Conservation (phyloP, 768 basidiomycete genomes). For the Rhodotorula kratochvilovae region DNA sequence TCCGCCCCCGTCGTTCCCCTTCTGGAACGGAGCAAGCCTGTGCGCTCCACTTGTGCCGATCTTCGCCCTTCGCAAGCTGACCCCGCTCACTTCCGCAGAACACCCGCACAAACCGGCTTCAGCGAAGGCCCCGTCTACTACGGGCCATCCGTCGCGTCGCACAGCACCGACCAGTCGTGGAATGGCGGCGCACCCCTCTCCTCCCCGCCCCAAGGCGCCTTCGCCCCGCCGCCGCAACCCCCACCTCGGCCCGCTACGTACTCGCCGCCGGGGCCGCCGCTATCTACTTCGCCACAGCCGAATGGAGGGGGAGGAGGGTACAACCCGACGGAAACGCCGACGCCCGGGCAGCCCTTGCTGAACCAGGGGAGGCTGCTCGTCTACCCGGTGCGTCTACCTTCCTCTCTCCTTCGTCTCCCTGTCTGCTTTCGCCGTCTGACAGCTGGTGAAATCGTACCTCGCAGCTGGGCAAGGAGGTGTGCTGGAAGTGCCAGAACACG, state of each 20-base stretch:
- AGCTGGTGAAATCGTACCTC: background rate
- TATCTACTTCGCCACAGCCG: background rate
- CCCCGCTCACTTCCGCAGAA: background rate
- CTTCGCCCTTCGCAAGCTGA: background rate
- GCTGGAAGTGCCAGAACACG: slow-evolving; percentile 24
- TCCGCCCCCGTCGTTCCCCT: slow-evolving; percentile 29
- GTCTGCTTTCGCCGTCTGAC: background rate
- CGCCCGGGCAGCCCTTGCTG: slow-evolving; percentile 22
- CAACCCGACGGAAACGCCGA: slow-evolving; percentile 10
- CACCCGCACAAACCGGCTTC: slow-evolving; percentile 34
- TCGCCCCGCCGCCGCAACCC: slow-evolving; percentile 8
- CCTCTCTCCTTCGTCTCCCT: background rate
- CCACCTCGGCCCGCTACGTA: background rate
- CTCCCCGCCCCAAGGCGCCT: background rate
- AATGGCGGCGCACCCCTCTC: background rate
- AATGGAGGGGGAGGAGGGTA: background rate
- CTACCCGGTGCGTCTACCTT: slow-evolving; percentile 4
- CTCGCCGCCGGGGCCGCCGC: too few species aligned
- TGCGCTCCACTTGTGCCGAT: background rate
- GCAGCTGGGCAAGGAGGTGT: background rate
- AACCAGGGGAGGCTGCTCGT: slow-evolving; percentile 17
- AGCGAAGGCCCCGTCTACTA: slow-evolving; percentile 1
- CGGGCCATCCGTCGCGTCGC: background rate
- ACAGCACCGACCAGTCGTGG: background rate
- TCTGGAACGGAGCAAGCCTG: slow-evolving; percentile 35